Conservation (phyloP, 2,329 filamentous ascomycete species). For the Fusarium beomiforme region DNA sequence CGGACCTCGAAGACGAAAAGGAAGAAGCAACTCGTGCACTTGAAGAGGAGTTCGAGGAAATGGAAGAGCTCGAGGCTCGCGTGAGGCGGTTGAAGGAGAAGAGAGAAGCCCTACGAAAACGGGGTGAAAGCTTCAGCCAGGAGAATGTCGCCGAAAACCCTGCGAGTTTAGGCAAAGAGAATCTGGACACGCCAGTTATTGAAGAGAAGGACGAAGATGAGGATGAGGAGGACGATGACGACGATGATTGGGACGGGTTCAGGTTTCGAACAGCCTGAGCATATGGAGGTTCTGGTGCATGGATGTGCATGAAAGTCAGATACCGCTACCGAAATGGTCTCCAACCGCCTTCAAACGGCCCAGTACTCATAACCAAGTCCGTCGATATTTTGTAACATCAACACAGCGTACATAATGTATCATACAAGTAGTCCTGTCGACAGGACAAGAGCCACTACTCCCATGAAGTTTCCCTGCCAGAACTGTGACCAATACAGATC, state of each 20-base stretch:
- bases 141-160: slow-evolving; percentile 39
- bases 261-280: slow-evolving; percentile 52
- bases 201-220: slow-evolving; percentile 58
- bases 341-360: neutral
- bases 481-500: slow-evolving; percentile 8
- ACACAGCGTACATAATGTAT: slow-evolving; percentile 42
- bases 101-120: slow-evolving; percentile 70
- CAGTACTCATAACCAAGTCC: slow-evolving; percentile 5
- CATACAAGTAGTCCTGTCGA: slow-evolving; percentile 33
- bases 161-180: slow-evolving; percentile 42
- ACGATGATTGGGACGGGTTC: slow-evolving; percentile 68
- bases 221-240: slow-evolving; percentile 61
- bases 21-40: slow-evolving; percentile 80
- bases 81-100: slow-evolving; percentile 75
- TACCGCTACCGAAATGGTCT: neutral
- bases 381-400: slow-evolving; percentile 38
- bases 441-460: neutral
- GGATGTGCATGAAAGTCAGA: neutral
- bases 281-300: neutral
- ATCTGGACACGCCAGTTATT: slow-evolving; percentile 42
- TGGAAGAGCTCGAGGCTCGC: slow-evolving; percentile 80
- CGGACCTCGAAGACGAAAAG: slow-evolving; percentile 70
- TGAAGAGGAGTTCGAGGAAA: slow-evolving; percentile 83
- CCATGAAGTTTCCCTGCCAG: neutral
- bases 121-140: slow-evolving; percentile 44